Evolutionary conservation across 2,329 filamentous ascomycete genomes (phyloP).

Genomic region (Xylaria hypoxylon): DNA sequence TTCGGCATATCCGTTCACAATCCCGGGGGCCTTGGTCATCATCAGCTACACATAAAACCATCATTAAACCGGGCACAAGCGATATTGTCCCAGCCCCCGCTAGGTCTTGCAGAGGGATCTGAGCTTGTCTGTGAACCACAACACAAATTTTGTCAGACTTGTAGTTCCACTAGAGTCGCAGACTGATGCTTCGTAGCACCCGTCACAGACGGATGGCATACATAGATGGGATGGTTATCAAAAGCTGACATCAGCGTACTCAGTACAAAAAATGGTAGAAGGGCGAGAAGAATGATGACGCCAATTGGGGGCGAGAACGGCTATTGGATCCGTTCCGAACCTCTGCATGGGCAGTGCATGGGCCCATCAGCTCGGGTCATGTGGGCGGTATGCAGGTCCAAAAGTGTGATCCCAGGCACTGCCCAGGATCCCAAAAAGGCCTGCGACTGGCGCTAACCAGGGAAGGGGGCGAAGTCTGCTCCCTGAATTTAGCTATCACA

Average conservation of each 20-base stretch:
- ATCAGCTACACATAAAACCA: conserved; percentile 14
- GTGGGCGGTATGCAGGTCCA: conserved; percentile 38
- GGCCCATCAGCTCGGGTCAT: conserved; percentile 45
- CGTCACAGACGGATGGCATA: neutral
- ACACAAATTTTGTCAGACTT: conserved; percentile 16
- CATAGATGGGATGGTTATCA: neutral
- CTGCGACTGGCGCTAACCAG: conserved; percentile 36
- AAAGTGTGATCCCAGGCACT: conserved; percentile 36
- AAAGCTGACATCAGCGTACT: conserved; percentile 33
- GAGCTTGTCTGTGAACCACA: neutral
- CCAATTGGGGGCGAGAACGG: conserved; percentile 30
- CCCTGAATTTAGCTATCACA: conserved; percentile 39
- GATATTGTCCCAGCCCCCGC: conserved; percentile 31
- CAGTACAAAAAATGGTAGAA: neutral
- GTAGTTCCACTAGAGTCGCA: conserved; percentile 20
- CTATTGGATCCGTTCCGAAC: conserved; percentile 26
- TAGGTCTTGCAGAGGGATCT: conserved; percentile 18
- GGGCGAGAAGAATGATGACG: conserved; percentile 16
- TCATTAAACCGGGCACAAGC: conserved; percentile 27
- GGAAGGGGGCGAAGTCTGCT: conserved; percentile 25
- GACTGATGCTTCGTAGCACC: conserved; percentile 12
- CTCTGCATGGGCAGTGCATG: conserved; percentile 12
- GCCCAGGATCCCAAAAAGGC: no score
- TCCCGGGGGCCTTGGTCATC: conserved; percentile 1
- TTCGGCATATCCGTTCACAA: conserved; percentile 14